Base-by-base conservation (phyloP, 176 grass and related monocot genomes). In the Bromus sterilis region DNA sequence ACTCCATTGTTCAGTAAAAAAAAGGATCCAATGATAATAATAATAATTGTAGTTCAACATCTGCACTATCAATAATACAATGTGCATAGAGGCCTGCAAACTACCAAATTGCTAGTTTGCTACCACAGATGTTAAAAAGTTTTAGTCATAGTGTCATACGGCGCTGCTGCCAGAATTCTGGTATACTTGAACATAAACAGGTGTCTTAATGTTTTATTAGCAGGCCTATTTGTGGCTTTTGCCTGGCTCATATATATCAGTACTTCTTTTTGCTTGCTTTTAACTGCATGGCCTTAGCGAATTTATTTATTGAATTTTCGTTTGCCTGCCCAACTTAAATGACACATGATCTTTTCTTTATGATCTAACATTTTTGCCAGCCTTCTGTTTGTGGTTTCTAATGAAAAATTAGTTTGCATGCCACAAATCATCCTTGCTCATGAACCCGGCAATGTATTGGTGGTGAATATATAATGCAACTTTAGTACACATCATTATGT, bases 401-500 rank as follows among this genome's bases (percentile, higher is more conserved):
- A 20, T 40, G n/a, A 49, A 70, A 46, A 48, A 60, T 40, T 21
- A 53, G 56, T 25, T 25, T 55, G 4, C 40, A 79, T 79, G 66
- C 24, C 12, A n/a, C 36, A 58, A 46, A 86, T 18, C 4, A 6
- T 25, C 36, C 21, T 81, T 71, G 40, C 40, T 44, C 39, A 71
- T 46, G 41, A 71, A 71, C 40, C 68, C 32, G 35, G 21, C 62
- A 71, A 30, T 71, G 15, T 71, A 40, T 59, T 87, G 40, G 41
- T 64, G 44, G n/a, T 73, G 41, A 55, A 36, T 62, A 63, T 83
- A 33, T 34, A 43, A 48, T 58, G 63, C n/a, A 61, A 25, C 70
- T 80, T 58, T 37, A 74, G 31, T 46, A 37, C 40, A 41, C 40
- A 74, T 79, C 34, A 73, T 74, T 79, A 57, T 78, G 74, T 33